Evolutionary conservation across 345 rosid species (phyloP), one percentile per base, ranked within the genome.

Genomic region (Boechera divaricarpa): DNA sequence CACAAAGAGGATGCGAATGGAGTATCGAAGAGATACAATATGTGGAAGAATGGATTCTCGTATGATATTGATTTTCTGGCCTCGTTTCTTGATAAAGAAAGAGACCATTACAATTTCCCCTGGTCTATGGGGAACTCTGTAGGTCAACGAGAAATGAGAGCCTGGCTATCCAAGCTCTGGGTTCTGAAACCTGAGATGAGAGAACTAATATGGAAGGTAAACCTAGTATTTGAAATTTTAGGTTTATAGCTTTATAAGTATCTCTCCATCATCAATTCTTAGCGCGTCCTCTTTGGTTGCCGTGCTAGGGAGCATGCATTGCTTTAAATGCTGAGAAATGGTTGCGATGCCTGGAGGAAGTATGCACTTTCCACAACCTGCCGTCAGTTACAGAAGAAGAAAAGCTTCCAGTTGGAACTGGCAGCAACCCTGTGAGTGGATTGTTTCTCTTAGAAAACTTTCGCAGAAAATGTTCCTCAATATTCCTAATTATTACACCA

Each of bases 381-480:
- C 91, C 96, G 74, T 55, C 69, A 47, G 86, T 86, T 52, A 83
- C 80, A 1, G 90, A 84, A 47, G 91, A 90, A 76, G 88, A 90
- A 81, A 91, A 85, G 89, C 93, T 91, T 76, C 97, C 98, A 38
- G 89, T 88, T 69, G 97, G 98, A 77, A 91, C 85, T 5, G 98
- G 98, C 68, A 94, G 98, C 85, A 94, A 94, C 82, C 98, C 98
- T 48, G 97, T 94, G 75, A 85, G 97, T 80, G 58, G n/a, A n/a
- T 63, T 21, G 4, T 54, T 70, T 63, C 65, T 70, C 39, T 21
- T 35, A 16, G 15, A 44, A 74, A 56, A 41, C 73, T 52, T 65
- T 42, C 2, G 26, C 54, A 36, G 12, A 55, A 65, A 71, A 38
- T n/a, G 28, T 48, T 56, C n/a, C 33, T 45, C 42, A 56, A 28